Conservation (phyloP, 192 early-diverging fungal species). For the Backusella circina region DNA sequence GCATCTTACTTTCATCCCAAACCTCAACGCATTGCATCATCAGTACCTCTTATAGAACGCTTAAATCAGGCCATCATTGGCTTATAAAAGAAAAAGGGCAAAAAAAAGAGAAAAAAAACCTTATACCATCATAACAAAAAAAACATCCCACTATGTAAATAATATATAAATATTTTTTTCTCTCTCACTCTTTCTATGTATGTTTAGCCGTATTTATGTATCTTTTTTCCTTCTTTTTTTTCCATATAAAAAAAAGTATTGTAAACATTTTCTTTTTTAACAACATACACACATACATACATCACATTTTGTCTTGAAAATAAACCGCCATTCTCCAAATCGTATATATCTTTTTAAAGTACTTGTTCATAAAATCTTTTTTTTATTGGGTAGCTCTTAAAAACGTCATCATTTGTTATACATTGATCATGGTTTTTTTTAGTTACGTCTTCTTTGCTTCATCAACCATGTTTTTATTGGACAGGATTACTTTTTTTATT, state of each 20-base stretch:
- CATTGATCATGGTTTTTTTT: too few relatives aligned
- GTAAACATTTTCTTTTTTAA: neutral
- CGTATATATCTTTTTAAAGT: neutral
- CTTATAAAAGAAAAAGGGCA: neutral
- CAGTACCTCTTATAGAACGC: conserved; percentile 2
- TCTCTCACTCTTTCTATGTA: too few relatives aligned
- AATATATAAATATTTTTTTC: neutral
- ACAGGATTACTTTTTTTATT: neutral
- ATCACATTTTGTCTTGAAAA: neutral
- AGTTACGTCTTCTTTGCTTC: too few relatives aligned
- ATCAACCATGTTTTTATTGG: too few relatives aligned
- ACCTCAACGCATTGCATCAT: neutral
- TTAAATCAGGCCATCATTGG: conserved; percentile 10
- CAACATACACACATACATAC: neutral
- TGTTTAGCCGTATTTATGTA: neutral
- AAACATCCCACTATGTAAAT: neutral
- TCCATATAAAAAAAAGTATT: neutral
- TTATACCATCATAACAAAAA: neutral
- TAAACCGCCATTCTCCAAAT: neutral
- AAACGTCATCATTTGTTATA: too few relatives aligned
- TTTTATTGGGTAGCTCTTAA: too few relatives aligned
- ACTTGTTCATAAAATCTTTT: neutral
- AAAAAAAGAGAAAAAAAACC: too few relatives aligned
- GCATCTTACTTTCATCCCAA: neutral
- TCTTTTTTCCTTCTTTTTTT: neutral